Evolutionary conservation across 2,329 filamentous ascomycete genomes (phyloP).

Genomic region (Fusarium pseudoanthophilum): DNA sequence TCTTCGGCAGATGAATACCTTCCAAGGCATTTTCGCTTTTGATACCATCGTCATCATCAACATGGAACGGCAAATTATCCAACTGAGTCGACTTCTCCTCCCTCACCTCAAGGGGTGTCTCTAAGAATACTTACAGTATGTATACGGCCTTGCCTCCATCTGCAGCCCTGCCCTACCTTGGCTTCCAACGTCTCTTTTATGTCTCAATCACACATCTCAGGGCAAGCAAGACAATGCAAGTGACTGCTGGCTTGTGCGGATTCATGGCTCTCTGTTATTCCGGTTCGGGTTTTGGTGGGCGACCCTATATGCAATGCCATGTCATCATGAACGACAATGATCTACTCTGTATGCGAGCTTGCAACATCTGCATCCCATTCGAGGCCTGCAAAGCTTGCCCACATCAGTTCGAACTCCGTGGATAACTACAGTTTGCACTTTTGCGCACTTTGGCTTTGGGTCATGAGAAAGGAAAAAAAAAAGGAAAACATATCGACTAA

Average conservation of each 20-base stretch:
- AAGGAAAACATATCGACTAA: conserved; percentile 17
- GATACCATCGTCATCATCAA: conserved; percentile 5
- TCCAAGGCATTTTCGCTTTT: not conserved
- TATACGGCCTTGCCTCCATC: not conserved
- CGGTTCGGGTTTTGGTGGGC: conserved; percentile 2
- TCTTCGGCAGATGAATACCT: not conserved
- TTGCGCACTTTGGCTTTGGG: not conserved
- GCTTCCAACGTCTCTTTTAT: conserved; percentile 25
- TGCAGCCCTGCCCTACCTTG: conserved; percentile 30
- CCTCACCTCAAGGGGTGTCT: conserved; percentile 9
- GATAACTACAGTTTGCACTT: not conserved
- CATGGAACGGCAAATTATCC: conserved; percentile 1
- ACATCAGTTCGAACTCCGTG: not conserved
- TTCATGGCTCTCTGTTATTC: conserved; percentile 16
- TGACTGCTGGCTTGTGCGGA: conserved; percentile 30
- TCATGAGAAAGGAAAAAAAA: not conserved
- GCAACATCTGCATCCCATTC: conserved; percentile 7
- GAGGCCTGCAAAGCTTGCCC: conserved; percentile 25
- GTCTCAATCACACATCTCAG: conserved; percentile 26
- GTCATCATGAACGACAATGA: conserved; percentile 29
- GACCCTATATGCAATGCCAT: conserved; percentile 32
- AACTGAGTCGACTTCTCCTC: not conserved
- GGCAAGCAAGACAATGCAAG: conserved; percentile 35
- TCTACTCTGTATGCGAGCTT: conserved; percentile 12
- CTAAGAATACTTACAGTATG: not conserved